These are phyloP conservation scores for Kalmanozyma brasiliensis DNA, from an alignment of 1,284 basidiomycete species.

Conservation along the genomic window DNA sequence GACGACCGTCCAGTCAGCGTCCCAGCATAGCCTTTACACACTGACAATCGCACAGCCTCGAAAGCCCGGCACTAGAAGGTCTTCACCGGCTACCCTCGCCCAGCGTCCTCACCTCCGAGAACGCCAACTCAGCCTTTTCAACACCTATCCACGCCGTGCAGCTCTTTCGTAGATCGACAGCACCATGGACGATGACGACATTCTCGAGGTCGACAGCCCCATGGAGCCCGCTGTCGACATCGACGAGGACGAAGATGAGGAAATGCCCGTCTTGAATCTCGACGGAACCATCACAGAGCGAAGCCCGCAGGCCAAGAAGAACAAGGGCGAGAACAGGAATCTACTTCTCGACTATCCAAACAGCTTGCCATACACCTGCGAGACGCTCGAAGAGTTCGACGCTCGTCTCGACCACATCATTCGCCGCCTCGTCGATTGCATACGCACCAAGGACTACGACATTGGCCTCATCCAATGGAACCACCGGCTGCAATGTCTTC, in stretches of 20 bases:
- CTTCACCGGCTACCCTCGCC: no score
- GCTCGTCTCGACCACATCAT: constrained; percentile 81
- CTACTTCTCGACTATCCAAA: constrained; percentile 62
- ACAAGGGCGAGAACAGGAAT: constrained; percentile 36
- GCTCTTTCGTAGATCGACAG: neutral
- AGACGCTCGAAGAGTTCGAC: constrained; percentile 83
- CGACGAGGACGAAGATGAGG: constrained; percentile 50
- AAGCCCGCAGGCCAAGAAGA: constrained; percentile 28
- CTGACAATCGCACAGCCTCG: no score
- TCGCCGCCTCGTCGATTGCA: constrained; percentile 78
- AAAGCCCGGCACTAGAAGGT: no score
- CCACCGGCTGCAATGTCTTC: constrained; percentile 63
- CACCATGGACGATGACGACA: constrained; percentile 52
- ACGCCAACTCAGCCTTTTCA: no score
- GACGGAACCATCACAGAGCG: constrained; percentile 20
- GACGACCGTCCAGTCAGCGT: neutral
- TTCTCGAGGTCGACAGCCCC: constrained; percentile 54
- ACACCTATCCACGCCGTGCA: neutral
- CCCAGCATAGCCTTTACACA: neutral
- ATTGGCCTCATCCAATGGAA: constrained; percentile 72
- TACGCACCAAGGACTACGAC: constrained; percentile 77
- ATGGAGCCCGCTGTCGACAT: constrained; percentile 56
- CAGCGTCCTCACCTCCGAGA: no score
- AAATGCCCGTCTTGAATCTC: constrained; percentile 38
- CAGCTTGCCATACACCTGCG: constrained; percentile 80